Base-by-base conservation (phyloP, 257 asterid species). In the Fraxinus pennsylvanica region DNA sequence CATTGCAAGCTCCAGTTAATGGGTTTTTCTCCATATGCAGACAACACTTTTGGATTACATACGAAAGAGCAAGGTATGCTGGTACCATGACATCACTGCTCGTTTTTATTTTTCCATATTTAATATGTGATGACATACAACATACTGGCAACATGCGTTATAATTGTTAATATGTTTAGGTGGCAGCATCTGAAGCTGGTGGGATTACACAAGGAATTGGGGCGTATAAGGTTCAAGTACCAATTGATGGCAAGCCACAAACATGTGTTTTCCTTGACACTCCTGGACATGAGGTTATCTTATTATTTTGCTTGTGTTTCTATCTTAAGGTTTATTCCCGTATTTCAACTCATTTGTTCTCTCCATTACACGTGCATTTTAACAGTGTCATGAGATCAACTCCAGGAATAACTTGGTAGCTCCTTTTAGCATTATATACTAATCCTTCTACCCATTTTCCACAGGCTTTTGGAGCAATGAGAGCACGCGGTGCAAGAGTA, bases 141-240 rank as follows among this genome's bases (percentile, higher is more conserved):
- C 13, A 54, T 61, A 21, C 47, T 74, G 27, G 9, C 76, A 41
- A 57, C 68, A 13, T 73, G 78, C 68, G 12, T 32, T 73, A 12
- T 50, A 72, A 74, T 80, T 74, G 35, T 50, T 81, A 69, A 14
- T 47, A 14, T 47, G 52, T 41, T 76, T 90, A 92, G 98, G 98
- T 94, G 85, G 97, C 90, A 38, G 98, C 94, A 81, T 88, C 96
- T 74, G 97, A 94, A 87, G 97, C 97, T 19, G 98, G 97, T 83
- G 99, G 99, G 52, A 95, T 91, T 78, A 96, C 99, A 57, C 99
- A 96, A 86, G 99, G 97, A 76, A 96, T 96, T 61, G 99, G 99
- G 82, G 98, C 99, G 72, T 96, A 96, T 81, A 91, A 87, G 89
- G 98, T 92, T 79, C 90, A 90, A 87, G 90, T 96, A 81, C 96